Conservation (phyloP, 2,329 filamentous ascomycete genomes). For the Arthrobotrys entomopaga region DNA sequence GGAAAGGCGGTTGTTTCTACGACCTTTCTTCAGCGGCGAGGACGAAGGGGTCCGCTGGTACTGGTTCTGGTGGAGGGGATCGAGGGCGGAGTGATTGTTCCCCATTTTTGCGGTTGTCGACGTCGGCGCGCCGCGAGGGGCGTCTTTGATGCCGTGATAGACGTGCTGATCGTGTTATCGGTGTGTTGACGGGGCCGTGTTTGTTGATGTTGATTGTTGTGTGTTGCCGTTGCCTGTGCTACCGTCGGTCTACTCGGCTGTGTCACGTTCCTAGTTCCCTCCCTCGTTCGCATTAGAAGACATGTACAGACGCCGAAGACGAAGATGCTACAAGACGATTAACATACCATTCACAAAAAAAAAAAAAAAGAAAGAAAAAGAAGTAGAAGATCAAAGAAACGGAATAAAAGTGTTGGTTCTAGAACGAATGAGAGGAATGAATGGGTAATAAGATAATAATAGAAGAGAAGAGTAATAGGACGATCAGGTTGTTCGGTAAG, state of each 20-base stretch:
- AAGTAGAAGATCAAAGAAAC: constrained; percentile 5
- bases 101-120: constrained; percentile 16
- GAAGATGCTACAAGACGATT: constrained; percentile 2
- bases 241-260: constrained; percentile 22
- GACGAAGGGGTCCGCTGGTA: constrained; percentile 7
- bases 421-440: constrained; percentile 3
- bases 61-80: constrained; percentile 2
- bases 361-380: no score
- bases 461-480: neutral
- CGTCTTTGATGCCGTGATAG: constrained; percentile 1
- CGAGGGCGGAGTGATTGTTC: constrained; percentile 29
- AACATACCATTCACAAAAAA: neutral
- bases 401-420: constrained; percentile 10
- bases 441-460: neutral
- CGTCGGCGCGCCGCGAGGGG: neutral
- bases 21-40: constrained; percentile 18
- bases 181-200: constrained; percentile 20
- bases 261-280: neutral
- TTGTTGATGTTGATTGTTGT: constrained; percentile 24
- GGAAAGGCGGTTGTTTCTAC: constrained; percentile 38
- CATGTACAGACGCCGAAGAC: neutral
- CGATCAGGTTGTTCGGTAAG: constrained; percentile 20
- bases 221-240: constrained; percentile 33
- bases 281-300: neutral
- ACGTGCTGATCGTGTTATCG: constrained; percentile 26